Percentiles rank a stretch among this genome's conserved stretches.
Evolutionary conservation across 2,329 filamentous ascomycete species (phyloP).

Genomic region (Xylaria sp.): DNA sequence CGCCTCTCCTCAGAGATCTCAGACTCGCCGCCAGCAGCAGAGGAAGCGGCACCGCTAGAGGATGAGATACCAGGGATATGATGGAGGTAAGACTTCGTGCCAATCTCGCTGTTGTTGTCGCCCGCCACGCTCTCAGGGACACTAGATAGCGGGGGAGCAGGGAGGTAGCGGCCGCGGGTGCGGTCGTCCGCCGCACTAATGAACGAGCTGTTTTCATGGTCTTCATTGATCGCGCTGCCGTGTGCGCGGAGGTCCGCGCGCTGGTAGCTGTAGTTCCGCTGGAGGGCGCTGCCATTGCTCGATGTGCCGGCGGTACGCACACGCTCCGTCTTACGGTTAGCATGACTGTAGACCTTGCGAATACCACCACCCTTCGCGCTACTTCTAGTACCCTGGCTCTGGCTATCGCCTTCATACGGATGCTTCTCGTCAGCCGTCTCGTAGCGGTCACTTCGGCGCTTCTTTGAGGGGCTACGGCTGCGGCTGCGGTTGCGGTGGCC

Average conservation of each 20-base stretch:
- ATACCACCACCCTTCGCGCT: constrained; percentile 41
- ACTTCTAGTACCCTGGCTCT: not conserved
- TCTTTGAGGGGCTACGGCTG: constrained; percentile 41
- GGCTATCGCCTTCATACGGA: constrained; percentile 2
- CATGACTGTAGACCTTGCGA: constrained; percentile 57
- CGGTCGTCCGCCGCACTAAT: constrained; percentile 19
- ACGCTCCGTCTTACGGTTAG: constrained; percentile 52
- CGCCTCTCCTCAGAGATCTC: constrained; percentile 42
- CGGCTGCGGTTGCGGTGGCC: constrained; percentile 35
- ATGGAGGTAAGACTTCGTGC: constrained; percentile 54
- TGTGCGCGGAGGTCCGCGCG: constrained; percentile 45
- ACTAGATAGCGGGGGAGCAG: constrained; percentile 33
- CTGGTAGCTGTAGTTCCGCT: constrained; percentile 52
- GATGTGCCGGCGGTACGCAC: constrained; percentile 41
- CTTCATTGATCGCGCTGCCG: constrained; percentile 30
- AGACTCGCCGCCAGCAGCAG: constrained; percentile 26
- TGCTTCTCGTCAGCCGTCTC: constrained; percentile 5
- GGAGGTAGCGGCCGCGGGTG: constrained; percentile 26
- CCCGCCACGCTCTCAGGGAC: constrained; percentile 35
- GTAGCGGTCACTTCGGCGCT: not conserved
- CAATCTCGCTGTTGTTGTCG: constrained; percentile 42
- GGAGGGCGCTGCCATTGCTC: constrained; percentile 8
- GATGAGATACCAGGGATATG: constrained; percentile 47
- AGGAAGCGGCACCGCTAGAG: constrained; percentile 26
- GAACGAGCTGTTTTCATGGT: constrained; percentile 22